A percentile compares a stretch with the other conserved stretches of the same genome.
phyloP scores from a whole-genome alignment of 208 protist genomes.

The Acanthamoeba royreba region DNA sequence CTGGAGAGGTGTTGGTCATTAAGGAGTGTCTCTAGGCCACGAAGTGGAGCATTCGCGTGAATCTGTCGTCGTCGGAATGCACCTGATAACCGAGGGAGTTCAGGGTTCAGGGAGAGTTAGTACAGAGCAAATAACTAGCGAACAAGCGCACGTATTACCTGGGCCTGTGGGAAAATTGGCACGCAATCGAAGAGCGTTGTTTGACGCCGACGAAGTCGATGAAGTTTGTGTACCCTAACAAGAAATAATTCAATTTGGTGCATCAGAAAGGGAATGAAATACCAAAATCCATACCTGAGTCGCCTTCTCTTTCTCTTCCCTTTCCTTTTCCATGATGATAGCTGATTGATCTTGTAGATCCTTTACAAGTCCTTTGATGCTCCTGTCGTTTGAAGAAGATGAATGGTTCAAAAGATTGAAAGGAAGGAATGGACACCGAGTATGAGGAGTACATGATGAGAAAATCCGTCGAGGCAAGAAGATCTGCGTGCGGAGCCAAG shows the following conservation, averaged over 20 bases:
- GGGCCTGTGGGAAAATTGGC: constrained; percentile 22
- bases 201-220: not conserved
- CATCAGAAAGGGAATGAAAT: too few species aligned
- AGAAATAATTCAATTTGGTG: not conserved
- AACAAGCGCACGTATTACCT: not conserved
- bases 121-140: not conserved
- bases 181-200: not conserved
- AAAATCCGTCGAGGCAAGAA: not conserved
- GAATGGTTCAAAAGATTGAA: not conserved
- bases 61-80: not conserved
- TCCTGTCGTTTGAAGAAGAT: not conserved
- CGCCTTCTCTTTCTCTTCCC: not conserved
- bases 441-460: not conserved
- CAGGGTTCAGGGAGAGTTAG: not conserved
- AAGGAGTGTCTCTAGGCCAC: not conserved
- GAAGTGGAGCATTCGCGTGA: not conserved
- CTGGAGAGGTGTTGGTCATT: not conserved
- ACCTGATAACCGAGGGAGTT: not conserved
- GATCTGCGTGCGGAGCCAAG: not conserved
- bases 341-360: not conserved
- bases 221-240: not conserved
- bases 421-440: not conserved
- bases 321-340: not conserved
- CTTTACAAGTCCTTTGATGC: not conserved
- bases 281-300: not conserved